Percentiles rank a stretch among this genome's conserved stretches.
Evolutionary conservation across 2,329 filamentous ascomycete species (phyloP).

Genomic region (Dothideomycetes sp.): DNA sequence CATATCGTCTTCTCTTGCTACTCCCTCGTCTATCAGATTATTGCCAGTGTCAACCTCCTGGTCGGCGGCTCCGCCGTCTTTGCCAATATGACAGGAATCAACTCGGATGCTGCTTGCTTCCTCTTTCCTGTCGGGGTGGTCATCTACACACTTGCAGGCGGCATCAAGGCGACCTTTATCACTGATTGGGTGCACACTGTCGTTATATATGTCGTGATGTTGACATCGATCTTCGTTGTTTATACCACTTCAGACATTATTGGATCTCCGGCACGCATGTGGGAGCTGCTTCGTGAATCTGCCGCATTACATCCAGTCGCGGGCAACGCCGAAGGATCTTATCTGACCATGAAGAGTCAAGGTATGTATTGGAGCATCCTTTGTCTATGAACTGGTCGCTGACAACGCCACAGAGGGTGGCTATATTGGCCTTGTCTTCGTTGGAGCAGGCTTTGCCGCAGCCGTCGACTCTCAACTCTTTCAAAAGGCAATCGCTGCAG

Average conservation of each 20-base stretch:
- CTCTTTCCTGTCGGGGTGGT: conserved; percentile 18
- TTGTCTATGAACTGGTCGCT: too few relatives aligned
- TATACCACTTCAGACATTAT: conserved; percentile 13
- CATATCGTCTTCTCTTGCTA: conserved; percentile 9
- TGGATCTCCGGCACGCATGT: conserved; percentile 15
- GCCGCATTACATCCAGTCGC: conserved; percentile 12
- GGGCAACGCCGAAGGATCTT: conserved; percentile 18
- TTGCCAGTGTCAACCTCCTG: conserved; percentile 10
- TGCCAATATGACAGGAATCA: conserved; percentile 16
- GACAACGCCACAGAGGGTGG: too few relatives aligned
- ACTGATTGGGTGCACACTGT: conserved; percentile 16
- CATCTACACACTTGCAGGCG: conserved; percentile 18
- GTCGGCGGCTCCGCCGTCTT: conserved; percentile 14
- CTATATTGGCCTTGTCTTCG: neutral
- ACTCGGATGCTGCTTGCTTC: conserved; percentile 14
- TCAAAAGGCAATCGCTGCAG: conserved; percentile 18
- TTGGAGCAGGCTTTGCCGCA: neutral
- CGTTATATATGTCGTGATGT: conserved; percentile 15
- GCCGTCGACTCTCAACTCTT: conserved; percentile 12
- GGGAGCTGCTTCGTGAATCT: conserved; percentile 16
- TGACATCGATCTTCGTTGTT: conserved; percentile 13
- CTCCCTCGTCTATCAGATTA: conserved; percentile 6
- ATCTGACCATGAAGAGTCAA: conserved; percentile 14
- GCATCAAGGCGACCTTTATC: conserved; percentile 17
- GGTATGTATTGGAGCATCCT: too few relatives aligned